Percentiles rank a stretch among this genome's conserved stretches.
Conservation (phyloP, 805 yeast species). For the Starmerella floricola region DNA sequence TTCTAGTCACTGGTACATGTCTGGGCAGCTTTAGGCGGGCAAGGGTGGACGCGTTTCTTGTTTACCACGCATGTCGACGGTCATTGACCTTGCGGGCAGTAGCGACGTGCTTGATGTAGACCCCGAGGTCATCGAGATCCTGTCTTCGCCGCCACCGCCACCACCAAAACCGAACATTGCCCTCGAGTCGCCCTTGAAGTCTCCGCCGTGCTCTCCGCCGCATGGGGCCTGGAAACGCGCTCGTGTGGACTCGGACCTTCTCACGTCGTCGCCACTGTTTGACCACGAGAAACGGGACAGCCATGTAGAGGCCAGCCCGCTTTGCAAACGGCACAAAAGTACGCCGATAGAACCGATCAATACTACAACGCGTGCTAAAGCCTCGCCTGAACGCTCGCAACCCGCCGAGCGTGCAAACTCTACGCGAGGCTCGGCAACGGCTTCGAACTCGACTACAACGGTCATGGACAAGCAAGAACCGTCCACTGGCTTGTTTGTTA, state of each 20-base stretch:
- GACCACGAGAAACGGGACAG: neutral
- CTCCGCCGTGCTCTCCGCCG: neutral
- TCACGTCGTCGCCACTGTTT: conserved; percentile 3
- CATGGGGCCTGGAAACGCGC: neutral
- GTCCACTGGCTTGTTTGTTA: too few relatives aligned
- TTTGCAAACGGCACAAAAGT: neutral
- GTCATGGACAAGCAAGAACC: too few relatives aligned
- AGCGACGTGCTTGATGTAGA: neutral
- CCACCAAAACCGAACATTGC: too few relatives aligned
- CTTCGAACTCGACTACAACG: too few relatives aligned
- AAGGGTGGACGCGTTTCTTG: neutral
- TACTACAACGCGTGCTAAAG: too few relatives aligned
- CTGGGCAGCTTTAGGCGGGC: too few relatives aligned
- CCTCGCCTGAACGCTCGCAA: too few relatives aligned
- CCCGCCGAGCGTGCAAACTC: too few relatives aligned
- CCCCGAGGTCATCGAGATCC: conserved; percentile 11
- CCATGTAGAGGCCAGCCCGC: neutral
- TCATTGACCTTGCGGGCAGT: conserved; percentile 10
- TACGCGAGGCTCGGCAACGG: too few relatives aligned
- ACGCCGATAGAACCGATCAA: too few relatives aligned
- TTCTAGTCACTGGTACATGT: too few relatives aligned
- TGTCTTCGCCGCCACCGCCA: conserved; percentile 12
- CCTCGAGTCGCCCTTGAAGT: too few relatives aligned
- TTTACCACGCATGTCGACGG: neutral
- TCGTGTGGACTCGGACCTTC: neutral